Base-by-base conservation (phyloP, 1,139 yeast species). In the Yamadazyma dendronema region DNA sequence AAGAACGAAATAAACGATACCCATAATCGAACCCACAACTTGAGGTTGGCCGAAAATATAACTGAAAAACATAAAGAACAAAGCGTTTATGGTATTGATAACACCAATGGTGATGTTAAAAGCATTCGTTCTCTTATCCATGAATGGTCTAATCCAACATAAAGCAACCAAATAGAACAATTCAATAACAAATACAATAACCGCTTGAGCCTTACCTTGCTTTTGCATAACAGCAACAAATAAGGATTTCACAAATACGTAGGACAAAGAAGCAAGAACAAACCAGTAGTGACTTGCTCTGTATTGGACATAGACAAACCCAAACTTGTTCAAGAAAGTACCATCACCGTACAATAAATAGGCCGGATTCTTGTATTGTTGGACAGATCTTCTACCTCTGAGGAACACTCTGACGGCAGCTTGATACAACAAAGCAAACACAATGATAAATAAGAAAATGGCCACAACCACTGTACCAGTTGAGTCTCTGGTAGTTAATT, bases 61-160 rank as follows among this genome's bases (percentile, higher is more conserved):
- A 19, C 96, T 86, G 67, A 89, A 92, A 65, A 92, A 89, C 67
- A 89, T 65, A 61, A 87, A 90, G 66, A 92, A 84, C 37, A 92
- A 63, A 1, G 96, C 81, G 59, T 90, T 90, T 54, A 90, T 65
- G 39, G 89, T 75, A 54, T 83, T 85, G 51, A 92, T 81, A 30
- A 86, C 76, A 24, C 86, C 79, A 52, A 92, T 88, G 35, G 86
- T 77, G 52, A 92, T 90, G 63, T 90, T 92, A 74, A 90, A 86
- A 21, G 81, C 83, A 56, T 94, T 92, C 17, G 97, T 90, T 62
- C 95, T 77, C 62, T 84, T 89, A 66, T 92, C 97, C 92, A 94
- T 81, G 59, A 78, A 92, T 4, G 98, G 98, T 60, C 92, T 79
- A 44, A 75, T 67, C 72, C 78, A 74, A 53, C 90, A 81, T 25